These are phyloP conservation scores for Plasmodium inui DNA, from an alignment of 169 alveolate genomes.

Conservation along the genomic window DNA sequence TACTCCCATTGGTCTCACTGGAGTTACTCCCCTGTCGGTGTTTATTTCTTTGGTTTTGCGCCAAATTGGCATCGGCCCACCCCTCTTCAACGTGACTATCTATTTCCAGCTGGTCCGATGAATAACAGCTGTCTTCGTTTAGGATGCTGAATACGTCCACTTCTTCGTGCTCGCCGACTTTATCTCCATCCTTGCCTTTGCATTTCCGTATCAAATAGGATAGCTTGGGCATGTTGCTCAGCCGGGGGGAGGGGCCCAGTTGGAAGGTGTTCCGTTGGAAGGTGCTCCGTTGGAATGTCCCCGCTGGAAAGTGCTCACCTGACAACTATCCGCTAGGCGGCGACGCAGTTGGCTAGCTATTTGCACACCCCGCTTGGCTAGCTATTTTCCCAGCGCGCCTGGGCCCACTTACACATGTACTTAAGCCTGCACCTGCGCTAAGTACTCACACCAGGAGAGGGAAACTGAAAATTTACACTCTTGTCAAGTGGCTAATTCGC, in stretches of 20 bases:
- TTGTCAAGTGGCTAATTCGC: not conserved
- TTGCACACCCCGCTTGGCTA: not conserved
- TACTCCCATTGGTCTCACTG: not conserved
- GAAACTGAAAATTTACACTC: not conserved
- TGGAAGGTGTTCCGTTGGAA: not conserved
- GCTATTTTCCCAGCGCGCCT: not conserved
- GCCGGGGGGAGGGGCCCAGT: not conserved
- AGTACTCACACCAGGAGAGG: not conserved
- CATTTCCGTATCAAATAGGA: slow-evolving; percentile 29
- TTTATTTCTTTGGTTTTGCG: not conserved
- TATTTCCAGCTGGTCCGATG: not conserved
- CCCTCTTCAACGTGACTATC: slow-evolving; percentile 4
- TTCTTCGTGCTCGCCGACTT: slow-evolving; percentile 24
- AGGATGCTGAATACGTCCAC: slow-evolving; percentile 12
- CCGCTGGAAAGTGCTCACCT: too few species aligned
- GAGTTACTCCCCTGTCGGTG: not conserved
- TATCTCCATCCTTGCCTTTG: slow-evolving; percentile 34
- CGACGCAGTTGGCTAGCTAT: not conserved
- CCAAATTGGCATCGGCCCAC: not conserved
- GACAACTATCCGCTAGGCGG: not conserved
- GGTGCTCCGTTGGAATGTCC: not conserved
- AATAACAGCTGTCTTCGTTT: slow-evolving; percentile 1
- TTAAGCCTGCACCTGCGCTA: not conserved
- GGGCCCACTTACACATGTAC: not conserved
- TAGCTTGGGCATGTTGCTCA: slow-evolving; percentile 28